These are phyloP conservation scores for Ustilago nuda DNA, from an alignment of 1,284 basidiomycete genomes.

Conservation along the genomic window DNA sequence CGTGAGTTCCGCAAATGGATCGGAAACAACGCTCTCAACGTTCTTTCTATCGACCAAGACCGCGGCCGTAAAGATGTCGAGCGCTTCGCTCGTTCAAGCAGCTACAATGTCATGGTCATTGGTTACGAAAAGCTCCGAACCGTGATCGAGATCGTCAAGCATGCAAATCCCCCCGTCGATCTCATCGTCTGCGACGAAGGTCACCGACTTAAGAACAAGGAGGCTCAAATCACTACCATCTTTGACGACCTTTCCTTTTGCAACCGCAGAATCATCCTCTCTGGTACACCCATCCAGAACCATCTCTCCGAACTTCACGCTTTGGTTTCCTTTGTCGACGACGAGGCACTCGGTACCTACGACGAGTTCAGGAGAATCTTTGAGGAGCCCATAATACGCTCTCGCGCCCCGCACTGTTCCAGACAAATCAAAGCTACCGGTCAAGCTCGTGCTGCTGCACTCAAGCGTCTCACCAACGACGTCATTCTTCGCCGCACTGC, in stretches of 20 bases:
- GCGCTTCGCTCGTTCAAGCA: slow-evolving; percentile 70
- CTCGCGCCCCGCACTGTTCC: slow-evolving; percentile 81
- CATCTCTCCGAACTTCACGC: slow-evolving; percentile 94
- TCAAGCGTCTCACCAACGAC: slow-evolving; percentile 81
- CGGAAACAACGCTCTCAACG: slow-evolving; percentile 80
- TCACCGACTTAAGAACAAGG: slow-evolving; percentile 91
- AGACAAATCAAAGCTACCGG: slow-evolving; percentile 81
- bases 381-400: slow-evolving; percentile 88
- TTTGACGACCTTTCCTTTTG: slow-evolving; percentile 81
- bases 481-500: slow-evolving; percentile 86
- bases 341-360: slow-evolving; percentile 77
- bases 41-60: slow-evolving; percentile 78
- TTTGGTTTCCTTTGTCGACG: slow-evolving; percentile 96
- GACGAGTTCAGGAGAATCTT: slow-evolving; percentile 74
- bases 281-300: slow-evolving; percentile 96
- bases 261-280: slow-evolving; percentile 81
- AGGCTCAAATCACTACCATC: slow-evolving; percentile 89
- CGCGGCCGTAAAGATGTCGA: slow-evolving; percentile 51
- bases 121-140: slow-evolving; percentile 89
- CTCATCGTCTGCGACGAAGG: slow-evolving; percentile 97
- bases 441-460: slow-evolving; percentile 71
- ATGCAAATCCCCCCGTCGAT: slow-evolving; percentile 80
- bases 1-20: slow-evolving; percentile 91
- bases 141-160: slow-evolving; percentile 55
- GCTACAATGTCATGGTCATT: slow-evolving; percentile 86